Conservation (phyloP, 2,329 filamentous ascomycete genomes). For the Coniochaeta pulveracea region DNA sequence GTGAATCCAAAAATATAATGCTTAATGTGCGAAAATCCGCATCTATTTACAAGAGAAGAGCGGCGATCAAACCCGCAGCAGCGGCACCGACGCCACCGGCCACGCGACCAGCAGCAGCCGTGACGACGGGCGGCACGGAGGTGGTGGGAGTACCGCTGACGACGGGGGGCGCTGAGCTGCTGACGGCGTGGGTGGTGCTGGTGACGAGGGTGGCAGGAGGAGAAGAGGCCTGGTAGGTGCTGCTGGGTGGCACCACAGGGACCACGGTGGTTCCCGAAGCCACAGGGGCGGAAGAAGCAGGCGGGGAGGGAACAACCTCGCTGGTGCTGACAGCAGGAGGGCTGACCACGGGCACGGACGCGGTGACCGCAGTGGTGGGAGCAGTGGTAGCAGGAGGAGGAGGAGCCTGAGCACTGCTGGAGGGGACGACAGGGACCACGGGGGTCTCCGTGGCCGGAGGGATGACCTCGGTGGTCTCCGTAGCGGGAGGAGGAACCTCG, state of each 20-base stretch:
- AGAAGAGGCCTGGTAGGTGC: too few species aligned
- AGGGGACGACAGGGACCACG: background rate
- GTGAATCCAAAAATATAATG: too few species aligned
- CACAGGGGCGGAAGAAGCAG: slow-evolving; percentile 2
- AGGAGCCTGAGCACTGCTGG: too few species aligned
- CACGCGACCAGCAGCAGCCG: slow-evolving; percentile 11
- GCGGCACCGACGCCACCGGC: slow-evolving; percentile 8
- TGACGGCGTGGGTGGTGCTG: slow-evolving; percentile 12
- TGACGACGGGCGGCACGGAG: slow-evolving; percentile 6
- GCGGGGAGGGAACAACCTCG: background rate
- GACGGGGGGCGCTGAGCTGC: slow-evolving; percentile 9
- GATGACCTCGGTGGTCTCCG: background rate
- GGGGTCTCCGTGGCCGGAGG: too few species aligned
- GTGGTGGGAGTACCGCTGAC: slow-evolving; percentile 7
- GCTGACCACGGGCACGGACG: too few species aligned
- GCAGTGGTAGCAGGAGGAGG: background rate
- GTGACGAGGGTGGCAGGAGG: slow-evolving; percentile 3
- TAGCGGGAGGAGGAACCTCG: background rate
- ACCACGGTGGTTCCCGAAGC: slow-evolving; percentile 5
- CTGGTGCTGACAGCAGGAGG: background rate
- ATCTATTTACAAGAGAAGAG: slow-evolving; percentile 11
- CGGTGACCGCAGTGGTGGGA: background rate
- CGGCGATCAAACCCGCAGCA: slow-evolving; percentile 10
- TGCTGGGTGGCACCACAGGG: slow-evolving; percentile 9
- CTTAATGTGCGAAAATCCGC: too few species aligned